These are phyloP conservation scores for Tricholoma furcatifolium DNA, from an alignment of 768 basidiomycete genomes.

Conservation along the genomic window DNA sequence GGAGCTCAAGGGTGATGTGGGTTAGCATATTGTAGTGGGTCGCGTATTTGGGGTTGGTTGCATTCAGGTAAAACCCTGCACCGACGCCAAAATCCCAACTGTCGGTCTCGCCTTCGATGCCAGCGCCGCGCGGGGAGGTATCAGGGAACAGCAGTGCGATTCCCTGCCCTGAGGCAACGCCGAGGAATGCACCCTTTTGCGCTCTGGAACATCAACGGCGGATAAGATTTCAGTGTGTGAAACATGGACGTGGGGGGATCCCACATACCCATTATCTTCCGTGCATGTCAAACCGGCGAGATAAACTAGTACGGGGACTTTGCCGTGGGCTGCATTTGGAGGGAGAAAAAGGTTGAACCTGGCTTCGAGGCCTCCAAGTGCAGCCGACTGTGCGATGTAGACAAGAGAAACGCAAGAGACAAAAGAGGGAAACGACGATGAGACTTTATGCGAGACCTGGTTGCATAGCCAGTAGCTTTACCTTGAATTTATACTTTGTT, in stretches of 20 bases:
- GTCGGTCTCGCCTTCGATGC: slow-evolving; percentile 74
- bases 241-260: background rate
- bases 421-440: background rate
- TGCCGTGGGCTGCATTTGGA: slow-evolving; percentile 43
- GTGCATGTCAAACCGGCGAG: slow-evolving; percentile 88
- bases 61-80: slow-evolving; percentile 96
- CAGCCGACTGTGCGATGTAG: slow-evolving; percentile 50
- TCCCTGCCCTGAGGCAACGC: slow-evolving; percentile 80
- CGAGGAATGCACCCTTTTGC: slow-evolving; percentile 91
- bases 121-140: slow-evolving; percentile 92
- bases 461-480: slow-evolving; percentile 14
- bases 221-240: background rate
- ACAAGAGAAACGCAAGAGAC: background rate
- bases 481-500: slow-evolving; percentile 86
- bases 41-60: slow-evolving; percentile 71
- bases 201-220: slow-evolving; percentile 45
- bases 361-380: slow-evolving; percentile 66
- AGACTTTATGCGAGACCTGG: slow-evolving; percentile 1
- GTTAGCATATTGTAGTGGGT: slow-evolving; percentile 89
- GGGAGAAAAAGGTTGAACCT: slow-evolving; percentile 92
- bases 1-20: slow-evolving; percentile 82
- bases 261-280: slow-evolving; percentile 84
- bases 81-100: slow-evolving; percentile 94
- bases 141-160: slow-evolving; percentile 95
- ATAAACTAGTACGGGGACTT: slow-evolving; percentile 75